Conservation (phyloP, 129 eudicot genomes). For the Solidago caesia region DNA sequence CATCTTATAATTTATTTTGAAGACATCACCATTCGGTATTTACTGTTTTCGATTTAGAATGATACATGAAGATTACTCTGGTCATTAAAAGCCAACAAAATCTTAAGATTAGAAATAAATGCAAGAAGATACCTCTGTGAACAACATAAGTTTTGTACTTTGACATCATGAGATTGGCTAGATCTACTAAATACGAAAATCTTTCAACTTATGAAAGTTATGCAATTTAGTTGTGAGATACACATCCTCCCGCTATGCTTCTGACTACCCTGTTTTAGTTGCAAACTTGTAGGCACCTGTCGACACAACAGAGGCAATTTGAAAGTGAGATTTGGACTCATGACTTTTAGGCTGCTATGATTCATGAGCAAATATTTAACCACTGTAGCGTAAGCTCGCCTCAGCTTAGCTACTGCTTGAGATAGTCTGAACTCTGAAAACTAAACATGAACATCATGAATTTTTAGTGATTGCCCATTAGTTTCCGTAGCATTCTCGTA, state of each 20-base stretch:
- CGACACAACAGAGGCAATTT: neutral
- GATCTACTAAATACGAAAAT: no score
- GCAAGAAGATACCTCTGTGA: neutral
- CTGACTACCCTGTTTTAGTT: conserved; percentile 3
- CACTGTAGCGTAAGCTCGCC: neutral
- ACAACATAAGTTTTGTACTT: neutral
- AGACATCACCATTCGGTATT: neutral
- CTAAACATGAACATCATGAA: neutral
- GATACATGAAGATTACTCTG: neutral
- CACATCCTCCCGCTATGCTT: neutral
- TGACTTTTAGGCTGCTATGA: neutral
- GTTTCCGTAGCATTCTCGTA: neutral
- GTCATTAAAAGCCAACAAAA: neutral
- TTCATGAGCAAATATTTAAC: neutral
- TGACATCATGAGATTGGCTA: neutral
- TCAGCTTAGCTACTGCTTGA: neutral
- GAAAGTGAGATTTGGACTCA: neutral
- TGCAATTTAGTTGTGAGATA: no score
- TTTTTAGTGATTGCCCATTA: neutral
- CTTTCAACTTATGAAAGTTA: no score
- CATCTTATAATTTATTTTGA: neutral
- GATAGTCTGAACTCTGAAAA: neutral
- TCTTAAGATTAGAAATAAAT: neutral
- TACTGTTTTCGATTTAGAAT: neutral
- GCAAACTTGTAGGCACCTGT: neutral